phyloP scores from a whole-genome alignment of 768 basidiomycete genomes.

The Boletus bicolor region DNA sequence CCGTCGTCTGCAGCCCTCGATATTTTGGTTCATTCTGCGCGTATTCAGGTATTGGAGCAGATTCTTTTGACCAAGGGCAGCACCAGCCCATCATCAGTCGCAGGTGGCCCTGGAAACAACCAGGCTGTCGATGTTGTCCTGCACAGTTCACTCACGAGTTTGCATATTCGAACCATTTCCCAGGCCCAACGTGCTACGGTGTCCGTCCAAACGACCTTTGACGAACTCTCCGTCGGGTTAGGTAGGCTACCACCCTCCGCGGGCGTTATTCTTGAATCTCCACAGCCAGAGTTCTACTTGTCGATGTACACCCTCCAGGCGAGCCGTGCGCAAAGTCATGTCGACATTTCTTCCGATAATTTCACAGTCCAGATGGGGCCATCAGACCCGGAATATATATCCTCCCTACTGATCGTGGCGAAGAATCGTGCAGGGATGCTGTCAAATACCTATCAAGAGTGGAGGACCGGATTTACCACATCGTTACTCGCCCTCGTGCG shows the following conservation, averaged over 20 bases:
- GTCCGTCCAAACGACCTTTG: slow-evolving; percentile 8
- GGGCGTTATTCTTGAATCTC: not conserved
- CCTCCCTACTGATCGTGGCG: slow-evolving; percentile 11
- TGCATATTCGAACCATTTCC: slow-evolving; percentile 14
- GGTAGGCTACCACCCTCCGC: slow-evolving; percentile 2
- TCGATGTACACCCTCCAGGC: slow-evolving; percentile 20
- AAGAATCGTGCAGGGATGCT: slow-evolving; percentile 15
- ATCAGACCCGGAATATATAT: slow-evolving; percentile 29
- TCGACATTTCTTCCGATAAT: slow-evolving; percentile 21
- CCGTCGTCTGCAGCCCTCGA: slow-evolving; percentile 37
- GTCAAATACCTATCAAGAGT: slow-evolving; percentile 25
- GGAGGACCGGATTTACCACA: slow-evolving; percentile 28
- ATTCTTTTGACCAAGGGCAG: slow-evolving; percentile 23
- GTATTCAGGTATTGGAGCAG: slow-evolving; percentile 47
- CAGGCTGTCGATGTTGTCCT: slow-evolving; percentile 19
- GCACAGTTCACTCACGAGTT: slow-evolving; percentile 13
- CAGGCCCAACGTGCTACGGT: not conserved
- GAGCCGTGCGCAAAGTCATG: slow-evolving; percentile 1
- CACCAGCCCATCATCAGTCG: not conserved
- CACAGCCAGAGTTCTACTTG: slow-evolving; percentile 21
- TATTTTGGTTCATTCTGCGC: slow-evolving; percentile 37
- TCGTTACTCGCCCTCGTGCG: slow-evolving; percentile 42
- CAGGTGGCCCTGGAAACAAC: not conserved
- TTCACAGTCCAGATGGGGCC: slow-evolving; percentile 28
- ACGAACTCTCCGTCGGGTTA: slow-evolving; percentile 18